Base-by-base conservation (phyloP, 208 protist genomes). In the Lotmaria passim region DNA sequence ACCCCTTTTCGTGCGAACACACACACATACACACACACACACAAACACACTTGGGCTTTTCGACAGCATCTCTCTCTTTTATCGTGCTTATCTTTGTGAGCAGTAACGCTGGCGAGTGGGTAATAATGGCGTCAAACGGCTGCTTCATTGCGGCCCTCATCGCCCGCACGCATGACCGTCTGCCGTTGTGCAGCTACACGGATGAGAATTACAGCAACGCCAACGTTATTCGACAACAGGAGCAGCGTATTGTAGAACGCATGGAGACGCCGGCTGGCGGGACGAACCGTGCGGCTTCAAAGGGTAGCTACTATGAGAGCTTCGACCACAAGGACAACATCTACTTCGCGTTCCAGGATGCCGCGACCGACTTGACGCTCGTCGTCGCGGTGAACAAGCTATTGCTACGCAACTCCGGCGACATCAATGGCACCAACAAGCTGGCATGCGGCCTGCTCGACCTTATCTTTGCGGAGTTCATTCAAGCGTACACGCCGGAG, bases 301-400 rank as follows among this genome's bases (percentile, higher is more conserved):
- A 76, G 50, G 91, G 89, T n/a, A 92, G 85, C 72, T 90, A 91
- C 68, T 96, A 96, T 72, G 86, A 96, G 63, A 96, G 91, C 59
- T 96, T 94, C 65, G 89, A 96, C 57, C 86, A 96, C 76, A 86
- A 88, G 26, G 87, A 96, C 63, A 92, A 89, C 66, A 81, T 96
- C 34, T 96, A 93, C 69, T 96, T 94, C 79, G 91, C 87, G 15
- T 94, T 96, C 48, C 89, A 94, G 58, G 91, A 96, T 69, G 78
- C 91, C 11, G 87, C 81, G 6, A 96, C 87, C 5, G 79, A 93
- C 63, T 64, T 96, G 36, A 94, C 91, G n/a, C 78, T 96, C 24
- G 87, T 96, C 41, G 78, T 86, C n/a, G 91, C 87, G 62, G 50
- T 96, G 28, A 96, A 96, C 75, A 96, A 96, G 73, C 67, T 96